Base-by-base conservation (phyloP, 1,284 basidiomycete genomes). In the Stygiomarasmius scandens region DNA sequence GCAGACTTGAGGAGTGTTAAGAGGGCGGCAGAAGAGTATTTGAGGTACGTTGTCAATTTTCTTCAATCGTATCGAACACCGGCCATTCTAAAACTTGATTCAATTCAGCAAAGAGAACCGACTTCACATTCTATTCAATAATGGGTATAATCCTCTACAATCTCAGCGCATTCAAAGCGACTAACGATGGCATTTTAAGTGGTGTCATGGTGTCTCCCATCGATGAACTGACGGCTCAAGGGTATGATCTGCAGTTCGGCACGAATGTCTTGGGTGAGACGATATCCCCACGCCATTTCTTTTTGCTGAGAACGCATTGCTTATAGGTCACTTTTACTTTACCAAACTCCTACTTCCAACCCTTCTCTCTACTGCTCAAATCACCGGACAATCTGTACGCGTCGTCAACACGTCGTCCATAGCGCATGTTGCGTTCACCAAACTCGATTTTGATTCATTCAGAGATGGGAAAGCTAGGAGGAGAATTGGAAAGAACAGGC, bases 181-280 rank as follows among this genome's bases (percentile, higher is more conserved):
- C 8, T 14, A 8, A 34, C 32, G 8, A 14, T 8, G 32, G 14
- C 14, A 8, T 14, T 34, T 19, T 6, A 16, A 41, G 38, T 5
- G 38, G 38, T n/a, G 38, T 41, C 6, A 41, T 41, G 82, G 63
- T 68, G 0, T 72, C 75, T 3, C 79, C 82, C 0, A 49, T 71
- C 2, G 75, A 77, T 4, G 58, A 69, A 55, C 58, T 77, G 38
- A 86, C 85, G 1, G 68, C 70, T 19, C 78, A 89, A 56, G 82
- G 82, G 2, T 84, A 83, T 63, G 83, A 87, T 46, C 65, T 85
- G 3, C 83, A 85, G 62, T 85, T 84, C 55, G 86, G 85, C 0
- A 85, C 83, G 9, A 88, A 87, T 65, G 75, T 78, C 32, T 66
- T 86, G 23, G 79, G 79, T 69, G n/a, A n/a, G n/a, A n/a, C n/a